These are phyloP conservation scores for Solanum tarijense DNA, from an alignment of 257 asterid species.

Conservation along the genomic window DNA sequence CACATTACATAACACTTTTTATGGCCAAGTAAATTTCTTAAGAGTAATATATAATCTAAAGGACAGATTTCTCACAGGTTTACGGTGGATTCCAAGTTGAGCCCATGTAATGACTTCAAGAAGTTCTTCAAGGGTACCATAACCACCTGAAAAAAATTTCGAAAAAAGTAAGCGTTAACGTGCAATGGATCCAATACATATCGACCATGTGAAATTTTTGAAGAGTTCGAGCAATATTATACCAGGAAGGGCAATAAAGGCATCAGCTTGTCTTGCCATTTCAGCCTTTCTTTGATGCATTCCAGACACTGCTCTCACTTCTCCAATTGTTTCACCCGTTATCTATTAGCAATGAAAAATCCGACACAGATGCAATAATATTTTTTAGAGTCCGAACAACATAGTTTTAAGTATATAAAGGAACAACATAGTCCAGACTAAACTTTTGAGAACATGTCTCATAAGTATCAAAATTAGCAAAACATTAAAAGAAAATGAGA, in stretches of 20 bases:
- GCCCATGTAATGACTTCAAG: slow-evolving; percentile 97
- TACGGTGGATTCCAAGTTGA: slow-evolving; percentile 85
- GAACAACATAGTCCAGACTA: neutral
- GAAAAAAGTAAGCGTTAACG: neutral
- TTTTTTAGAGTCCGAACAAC: neutral
- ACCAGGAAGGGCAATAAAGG: slow-evolving; percentile 97
- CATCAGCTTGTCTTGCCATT: slow-evolving; percentile 95
- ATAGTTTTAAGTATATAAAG: neutral
- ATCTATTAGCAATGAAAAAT: slow-evolving; percentile 18
- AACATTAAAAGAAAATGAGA: neutral
- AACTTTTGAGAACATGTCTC: neutral
- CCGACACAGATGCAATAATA: neutral
- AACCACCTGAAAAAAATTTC: slow-evolving; percentile 47
- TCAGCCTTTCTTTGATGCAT: slow-evolving; percentile 96
- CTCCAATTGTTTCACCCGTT: slow-evolving; percentile 70
- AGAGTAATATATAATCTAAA: neutral
- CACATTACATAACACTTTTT: neutral
- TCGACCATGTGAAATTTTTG: neutral
- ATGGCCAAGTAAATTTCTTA: neutral
- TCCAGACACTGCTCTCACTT: slow-evolving; percentile 73
- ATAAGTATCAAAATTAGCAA: neutral
- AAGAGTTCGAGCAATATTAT: neutral
- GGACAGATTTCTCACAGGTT: slow-evolving; percentile 48
- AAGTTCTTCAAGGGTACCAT: slow-evolving; percentile 92
- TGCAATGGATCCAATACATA: neutral